A percentile compares a stretch with the other conserved stretches of the same genome.
These are phyloP conservation scores for Cryphonectria japonica DNA, from an alignment of 2,329 filamentous ascomycete species.

Conservation along the genomic window DNA sequence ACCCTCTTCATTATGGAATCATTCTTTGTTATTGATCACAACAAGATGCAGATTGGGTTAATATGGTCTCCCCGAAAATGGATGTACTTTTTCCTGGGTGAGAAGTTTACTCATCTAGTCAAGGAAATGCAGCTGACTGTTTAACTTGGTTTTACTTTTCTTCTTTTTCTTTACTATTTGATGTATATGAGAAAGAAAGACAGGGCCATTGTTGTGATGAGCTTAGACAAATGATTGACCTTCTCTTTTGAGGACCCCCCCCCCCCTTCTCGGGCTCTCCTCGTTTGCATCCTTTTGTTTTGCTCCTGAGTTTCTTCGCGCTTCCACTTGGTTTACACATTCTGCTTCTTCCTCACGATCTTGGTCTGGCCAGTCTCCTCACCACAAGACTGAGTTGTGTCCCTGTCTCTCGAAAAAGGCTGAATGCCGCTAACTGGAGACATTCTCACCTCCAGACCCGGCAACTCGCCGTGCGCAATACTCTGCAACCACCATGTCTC, in stretches of 20 bases:
- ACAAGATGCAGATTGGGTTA: not conserved
- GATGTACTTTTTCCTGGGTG: constrained; percentile 7
- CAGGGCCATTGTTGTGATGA: constrained; percentile 24
- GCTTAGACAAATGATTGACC: constrained; percentile 13
- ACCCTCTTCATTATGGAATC: not conserved
- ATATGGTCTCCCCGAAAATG: not conserved
- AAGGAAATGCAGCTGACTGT: not conserved
- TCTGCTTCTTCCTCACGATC: not conserved
- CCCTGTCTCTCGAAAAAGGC: not conserved
- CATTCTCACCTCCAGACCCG: not conserved
- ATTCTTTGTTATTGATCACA: not conserved
- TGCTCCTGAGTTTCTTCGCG: constrained; percentile 11
- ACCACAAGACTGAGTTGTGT: too few relatives aligned
- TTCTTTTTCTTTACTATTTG: not conserved
- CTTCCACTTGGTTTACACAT: not conserved
- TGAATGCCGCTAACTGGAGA: not conserved
- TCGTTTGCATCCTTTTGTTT: not conserved
- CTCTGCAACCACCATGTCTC: constrained; percentile 12
- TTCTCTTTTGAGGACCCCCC: constrained; percentile 11
- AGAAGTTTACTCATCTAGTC: not conserved
- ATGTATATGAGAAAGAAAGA: constrained; percentile 1
- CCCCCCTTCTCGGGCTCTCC: not conserved
- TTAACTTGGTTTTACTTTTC: not conserved
- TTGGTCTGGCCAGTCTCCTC: not conserved
- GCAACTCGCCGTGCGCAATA: not conserved